Evolutionary conservation across 192 early-diverging fungal genomes (phyloP).

Genomic region (Dispira parvispora): DNA sequence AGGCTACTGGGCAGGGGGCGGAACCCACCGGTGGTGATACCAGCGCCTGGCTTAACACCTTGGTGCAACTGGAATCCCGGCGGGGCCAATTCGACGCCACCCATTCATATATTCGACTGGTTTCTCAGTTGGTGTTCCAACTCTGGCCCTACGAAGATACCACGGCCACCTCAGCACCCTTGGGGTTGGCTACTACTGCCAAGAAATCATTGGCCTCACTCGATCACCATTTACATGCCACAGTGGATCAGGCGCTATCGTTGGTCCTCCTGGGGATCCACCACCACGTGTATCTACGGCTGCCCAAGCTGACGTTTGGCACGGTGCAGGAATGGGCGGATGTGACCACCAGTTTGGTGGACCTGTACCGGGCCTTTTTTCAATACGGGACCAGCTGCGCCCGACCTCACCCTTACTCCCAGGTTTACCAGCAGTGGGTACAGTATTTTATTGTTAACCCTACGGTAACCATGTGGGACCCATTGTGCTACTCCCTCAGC

Average conservation of each 20-base stretch:
- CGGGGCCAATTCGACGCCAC: neutral
- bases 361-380: neutral
- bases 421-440: neutral
- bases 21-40: too few species aligned
- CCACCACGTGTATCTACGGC: neutral
- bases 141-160: neutral
- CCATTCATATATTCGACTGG: constrained; percentile 1
- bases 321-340: neutral
- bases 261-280: neutral
- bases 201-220: too few species aligned
- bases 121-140: neutral
- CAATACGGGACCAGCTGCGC: too few species aligned
- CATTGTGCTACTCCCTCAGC: neutral
- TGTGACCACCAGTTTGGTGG: neutral
- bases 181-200: neutral
- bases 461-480: neutral
- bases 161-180: neutral
- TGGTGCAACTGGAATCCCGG: neutral
- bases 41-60: neutral
- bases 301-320: neutral
- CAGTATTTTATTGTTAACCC: neutral
- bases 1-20: neutral
- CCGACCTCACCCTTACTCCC: neutral
- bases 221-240: neutral
- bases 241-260: neutral